phyloP scores from a whole-genome alignment of 1,284 basidiomycete genomes.

The Rhodotorula sp. region DNA sequence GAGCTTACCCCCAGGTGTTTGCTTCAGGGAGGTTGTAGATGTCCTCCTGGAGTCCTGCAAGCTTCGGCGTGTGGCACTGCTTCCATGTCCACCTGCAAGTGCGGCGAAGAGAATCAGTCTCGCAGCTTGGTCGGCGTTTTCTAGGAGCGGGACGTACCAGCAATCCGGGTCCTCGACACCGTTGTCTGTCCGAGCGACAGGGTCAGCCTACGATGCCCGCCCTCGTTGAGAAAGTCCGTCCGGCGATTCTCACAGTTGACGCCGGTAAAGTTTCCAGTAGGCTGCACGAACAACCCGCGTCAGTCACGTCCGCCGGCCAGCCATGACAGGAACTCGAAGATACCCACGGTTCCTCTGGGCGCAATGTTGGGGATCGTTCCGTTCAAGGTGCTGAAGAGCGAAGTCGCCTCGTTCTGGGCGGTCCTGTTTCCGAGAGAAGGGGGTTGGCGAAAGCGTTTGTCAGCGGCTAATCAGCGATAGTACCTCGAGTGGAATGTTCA shows the following conservation, averaged over 20 bases:
- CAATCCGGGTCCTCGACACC: constrained; percentile 34
- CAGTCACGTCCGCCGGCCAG: too few relatives aligned
- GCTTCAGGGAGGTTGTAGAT: constrained; percentile 51
- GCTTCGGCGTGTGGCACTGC: constrained; percentile 44
- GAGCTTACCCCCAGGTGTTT: constrained; percentile 52
- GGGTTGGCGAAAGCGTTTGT: not conserved
- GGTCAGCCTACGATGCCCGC: not conserved
- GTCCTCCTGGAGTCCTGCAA: constrained; percentile 22
- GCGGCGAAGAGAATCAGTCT: not conserved
- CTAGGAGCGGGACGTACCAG: constrained; percentile 11
- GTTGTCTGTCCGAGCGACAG: constrained; percentile 9
- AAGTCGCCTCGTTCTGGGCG: constrained; percentile 8
- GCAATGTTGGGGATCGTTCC: constrained; percentile 39
- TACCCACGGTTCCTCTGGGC: constrained; percentile 35
- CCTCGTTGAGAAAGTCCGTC: not conserved
- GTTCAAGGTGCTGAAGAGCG: constrained; percentile 40
- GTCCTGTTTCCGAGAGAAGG: constrained; percentile 6
- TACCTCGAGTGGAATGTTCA: not conserved
- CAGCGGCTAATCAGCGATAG: not conserved
- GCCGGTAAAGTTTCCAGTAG: constrained; percentile 33
- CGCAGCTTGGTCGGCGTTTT: too few relatives aligned
- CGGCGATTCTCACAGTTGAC: constrained; percentile 24
- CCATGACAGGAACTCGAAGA: not conserved
- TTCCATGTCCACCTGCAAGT: constrained; percentile 29
- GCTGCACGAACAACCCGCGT: not conserved